phyloP scores from a whole-genome alignment of 306 rosid species.

The peach (Prunus persica) region Prunus_persica_NCBIv2 NC_034014.1:1691001-1691500 shows the following conservation, averaged over 20 bases:
- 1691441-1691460: slow-evolving; percentile 23
- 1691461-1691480: slow-evolving; percentile 56
- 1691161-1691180: too few species aligned
- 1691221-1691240: background rate
- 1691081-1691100: too few species aligned
- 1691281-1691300: slow-evolving; percentile 12
- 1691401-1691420: slow-evolving; percentile 7
- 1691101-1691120: too few species aligned
- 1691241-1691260: too few species aligned
- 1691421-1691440: slow-evolving; percentile 17
- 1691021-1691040: too few species aligned
- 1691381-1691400: background rate
- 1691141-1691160: too few species aligned
- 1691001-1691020: too few species aligned
- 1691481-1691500: slow-evolving; percentile 75
- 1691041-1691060: too few species aligned
- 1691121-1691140: too few species aligned
- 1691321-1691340: slow-evolving; percentile 10
- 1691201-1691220: too few species aligned
- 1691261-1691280: background rate
- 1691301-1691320: slow-evolving; percentile 18
- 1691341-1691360: background rate
- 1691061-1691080: too few species aligned
- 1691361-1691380: background rate
- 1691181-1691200: too few species aligned